Evolutionary conservation across 176 grass and related monocot genomes (phyloP), one percentile per base, ranked within the genome.

Genomic region (Alopecurus myosuroides): DNA sequence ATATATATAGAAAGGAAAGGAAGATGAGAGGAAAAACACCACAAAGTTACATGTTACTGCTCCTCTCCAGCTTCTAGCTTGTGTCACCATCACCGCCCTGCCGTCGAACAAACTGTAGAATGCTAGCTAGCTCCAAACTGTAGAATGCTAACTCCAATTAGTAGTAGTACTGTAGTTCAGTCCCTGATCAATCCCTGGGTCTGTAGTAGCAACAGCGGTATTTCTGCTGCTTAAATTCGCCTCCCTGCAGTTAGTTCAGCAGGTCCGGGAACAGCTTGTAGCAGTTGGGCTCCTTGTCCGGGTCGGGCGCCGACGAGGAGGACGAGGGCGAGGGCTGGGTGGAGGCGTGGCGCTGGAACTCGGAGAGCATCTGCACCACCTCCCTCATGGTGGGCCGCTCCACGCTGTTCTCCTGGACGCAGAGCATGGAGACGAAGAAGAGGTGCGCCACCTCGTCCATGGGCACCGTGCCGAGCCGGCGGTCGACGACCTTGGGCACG

Each of bases 301-400:
- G 86, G 2, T 9, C 65, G 0, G 4, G 11, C n/a, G 67, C 52
- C 0, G 79, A 26, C 4, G 70, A 49, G 1, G 81, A 41, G 1
- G 84, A 69, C 0, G 91, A 81, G 0, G 95, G 89, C 8, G 95
- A 94, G 0, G 72, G 70, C 1, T 85, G 88, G n/a, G 23, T 66
- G 0, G 81, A 80, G 0, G 81, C 60, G n/a, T 92, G 88, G 19
- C 74, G 88, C 0, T 90, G 68, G 82, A 91, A 88, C 77, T 98
- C 93, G 4, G 91, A 89, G 14, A 99, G 56, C 97, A 99, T 99
- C 71, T 97, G 92, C 65, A 99, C 94, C 0, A 99, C 97, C 89
- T 99, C 97, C 69, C 97, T 44, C 97, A 99, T 99, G 13, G 91
- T 94, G 1, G 97, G 97, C 4, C 97, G 88, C 79, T 99, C 94